Base-by-base conservation (phyloP, 2,329 filamentous ascomycete species). In the Pezicula carpinea region DNA sequence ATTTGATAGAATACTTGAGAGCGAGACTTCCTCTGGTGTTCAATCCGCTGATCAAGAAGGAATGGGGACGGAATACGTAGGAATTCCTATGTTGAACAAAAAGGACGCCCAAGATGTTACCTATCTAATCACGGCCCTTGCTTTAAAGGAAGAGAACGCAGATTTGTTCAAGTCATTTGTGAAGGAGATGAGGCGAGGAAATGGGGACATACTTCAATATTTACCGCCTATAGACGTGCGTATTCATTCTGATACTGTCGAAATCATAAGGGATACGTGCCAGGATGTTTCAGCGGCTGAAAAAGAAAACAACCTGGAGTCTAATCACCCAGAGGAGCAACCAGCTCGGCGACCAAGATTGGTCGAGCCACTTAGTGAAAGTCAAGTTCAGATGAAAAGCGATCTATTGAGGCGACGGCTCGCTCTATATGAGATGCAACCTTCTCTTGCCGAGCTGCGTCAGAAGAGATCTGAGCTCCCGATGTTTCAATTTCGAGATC, bases 401-500 rank as follows among this genome's bases (percentile, higher is more conserved):
- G 19, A 23, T 15, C 11, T 26, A 11, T 40, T 40, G 21, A 8
- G 11, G 5, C n/a, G 22, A 40, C 10, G 22, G 22, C n/a, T 29
- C 7, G 22, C 22, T 11, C 14, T 22, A 22, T 23, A 40, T 23
- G 38, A 40, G 22, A 23, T 23, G 22, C 18, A 40, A 13, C 19
- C 38, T 21, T 15, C n/a, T 15, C 19, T 23, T 40, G 21, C 11
- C 5, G 22, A 40, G 11, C 11, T 40, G n/a, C 38, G 38, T 5
- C 19, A 23, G 3, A 21, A 40, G 17, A 43, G 17, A 34, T 34
- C 23, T 4, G 17, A 43, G 5, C 47, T 97, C 43, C 93, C 93
- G 0, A 89, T 97, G 1, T 96, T 73, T 68, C 85, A 84, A 42
- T 95, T 96, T 70, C 80, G 90, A 43, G 83, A 80, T 41, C 85